Percentiles rank a stretch among this genome's conserved stretches.
phyloP scores from a whole-genome alignment of 495 filamentous ascomycete genomes.

The Penicillium manginii region DNA sequence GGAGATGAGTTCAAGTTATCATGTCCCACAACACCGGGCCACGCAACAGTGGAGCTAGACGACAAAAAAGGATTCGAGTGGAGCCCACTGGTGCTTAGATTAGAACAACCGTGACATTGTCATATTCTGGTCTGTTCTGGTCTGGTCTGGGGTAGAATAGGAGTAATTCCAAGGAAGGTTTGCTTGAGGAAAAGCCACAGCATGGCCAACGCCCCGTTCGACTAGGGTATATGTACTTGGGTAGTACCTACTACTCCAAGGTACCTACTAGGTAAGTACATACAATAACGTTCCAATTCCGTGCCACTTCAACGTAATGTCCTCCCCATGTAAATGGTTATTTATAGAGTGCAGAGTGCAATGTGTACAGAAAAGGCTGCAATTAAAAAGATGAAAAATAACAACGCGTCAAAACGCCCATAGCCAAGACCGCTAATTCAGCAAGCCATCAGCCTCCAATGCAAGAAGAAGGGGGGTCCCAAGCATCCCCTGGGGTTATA shows the following conservation, averaged over 20 bases:
- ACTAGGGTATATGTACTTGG: too few species aligned
- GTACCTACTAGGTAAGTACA: too few species aligned
- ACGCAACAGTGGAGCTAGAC: conserved; percentile 29
- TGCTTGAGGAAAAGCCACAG: too few species aligned
- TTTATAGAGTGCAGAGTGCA: neutral
- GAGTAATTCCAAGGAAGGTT: too few species aligned
- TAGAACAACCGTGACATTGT: conserved; percentile 26
- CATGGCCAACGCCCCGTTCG: too few species aligned
- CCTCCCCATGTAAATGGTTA: neutral
- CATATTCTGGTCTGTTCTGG: too few species aligned
- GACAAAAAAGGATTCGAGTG: conserved; percentile 23
- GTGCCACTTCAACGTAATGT: neutral
- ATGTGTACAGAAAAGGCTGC: neutral
- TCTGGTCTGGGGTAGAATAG: too few species aligned
- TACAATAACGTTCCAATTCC: neutral
- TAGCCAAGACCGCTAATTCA: neutral
- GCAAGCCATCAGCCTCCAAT: conserved; percentile 1
- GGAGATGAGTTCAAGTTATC: neutral
- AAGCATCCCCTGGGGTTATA: conserved; percentile 5
- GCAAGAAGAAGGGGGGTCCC: conserved; percentile 4
- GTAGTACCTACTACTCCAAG: too few species aligned
- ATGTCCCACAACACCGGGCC: conserved; percentile 26
- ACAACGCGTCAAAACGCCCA: conserved; percentile 2
- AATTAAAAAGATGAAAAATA: conserved; percentile 2
- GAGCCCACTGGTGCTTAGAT: conserved; percentile 34